A percentile compares a stretch with the other conserved stretches of the same genome.
phyloP scores from a whole-genome alignment of 805 yeast species.

The Metschnikowia henanensis region DNA sequence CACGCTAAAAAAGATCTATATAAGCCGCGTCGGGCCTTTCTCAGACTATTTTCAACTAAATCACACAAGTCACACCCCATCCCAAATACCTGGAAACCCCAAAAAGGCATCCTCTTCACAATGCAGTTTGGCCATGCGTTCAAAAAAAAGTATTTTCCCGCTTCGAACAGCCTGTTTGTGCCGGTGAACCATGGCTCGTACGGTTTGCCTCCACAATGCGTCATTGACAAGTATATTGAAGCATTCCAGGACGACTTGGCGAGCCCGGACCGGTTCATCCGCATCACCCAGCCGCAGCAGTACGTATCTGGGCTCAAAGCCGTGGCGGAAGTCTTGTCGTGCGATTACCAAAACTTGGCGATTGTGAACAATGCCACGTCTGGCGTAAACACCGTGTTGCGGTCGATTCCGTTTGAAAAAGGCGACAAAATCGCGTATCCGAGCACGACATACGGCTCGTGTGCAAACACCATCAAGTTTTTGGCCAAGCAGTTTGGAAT shows the following conservation, averaged over 20 bases:
- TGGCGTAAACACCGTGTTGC: conserved; percentile 56
- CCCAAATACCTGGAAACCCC: too few relatives aligned
- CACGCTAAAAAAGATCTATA: too few relatives aligned
- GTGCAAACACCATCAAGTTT: conserved; percentile 50
- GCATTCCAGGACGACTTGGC: conserved; percentile 20
- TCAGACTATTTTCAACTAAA: too few relatives aligned
- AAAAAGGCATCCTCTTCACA: neutral
- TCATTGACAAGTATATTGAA: conserved; percentile 21
- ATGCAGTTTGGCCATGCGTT: conserved; percentile 50
- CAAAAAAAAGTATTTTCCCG: conserved; percentile 46
- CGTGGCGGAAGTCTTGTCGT: conserved; percentile 43
- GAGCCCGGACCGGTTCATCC: conserved; percentile 50
- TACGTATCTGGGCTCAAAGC: conserved; percentile 35
- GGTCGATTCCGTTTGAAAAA: conserved; percentile 50
- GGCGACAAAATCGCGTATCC: conserved; percentile 54
- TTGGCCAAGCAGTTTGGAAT: conserved; percentile 32
- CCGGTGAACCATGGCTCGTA: conserved; percentile 67
- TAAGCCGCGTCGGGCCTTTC: too few relatives aligned
- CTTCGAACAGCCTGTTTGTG: conserved; percentile 37
- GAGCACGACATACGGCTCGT: conserved; percentile 53
- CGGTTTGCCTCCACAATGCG: conserved; percentile 54
- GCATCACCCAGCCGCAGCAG: conserved; percentile 24
- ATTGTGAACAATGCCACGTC: conserved; percentile 60
- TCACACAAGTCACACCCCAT: too few relatives aligned
- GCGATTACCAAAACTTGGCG: conserved; percentile 49